Base-by-base conservation (phyloP, 2,329 filamentous ascomycete species). In the Colletotrichum sp. region DNA sequence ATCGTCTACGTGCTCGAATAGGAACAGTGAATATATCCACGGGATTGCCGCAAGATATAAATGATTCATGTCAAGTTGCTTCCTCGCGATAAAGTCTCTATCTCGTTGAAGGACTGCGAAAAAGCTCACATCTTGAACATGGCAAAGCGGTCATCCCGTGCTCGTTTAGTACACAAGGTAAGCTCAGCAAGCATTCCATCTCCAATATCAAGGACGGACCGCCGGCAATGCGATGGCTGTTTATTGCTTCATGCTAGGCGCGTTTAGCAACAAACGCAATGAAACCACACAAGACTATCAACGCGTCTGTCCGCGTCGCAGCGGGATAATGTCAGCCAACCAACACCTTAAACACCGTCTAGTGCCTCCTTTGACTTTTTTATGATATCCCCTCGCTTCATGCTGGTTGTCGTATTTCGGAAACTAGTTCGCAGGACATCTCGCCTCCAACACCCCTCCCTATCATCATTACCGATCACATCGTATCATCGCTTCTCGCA, bases 171-270 rank as follows among this genome's bases (percentile, higher is more conserved):
- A 8, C n/a, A 3, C 43, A 13, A 52, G 28, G 18, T 67, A 32
- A 6, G 60, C 13, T 36, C 38, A 32, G 43, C 34, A 30, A 52
- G 68, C 52, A 55, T 74, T 52, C n/a, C 67, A 43, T 71, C 26
- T 5, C 28, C n/a, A 43, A 48, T 61, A 21, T 26, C 43, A 30
- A 30, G 7, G 34, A 48, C 26, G 66, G n/a, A 34, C n/a, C 55
- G 30, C 32, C 52, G 26, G 30, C 48, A 30, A 61, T 67, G 43
- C 18, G 13, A 72, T 28, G 52, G 36, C 16, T 60, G 68, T 74
- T 61, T 72, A 72, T 32, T 61, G 52, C 61, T 66, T 72, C 48
- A 75, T 75, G 69, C 72, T 32, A 34, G 38, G 21, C 72, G 68
- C 63, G 32, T 75, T 72, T 67, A 65, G 26, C 63, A 67, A 64